phyloP scores from a whole-genome alignment of 2,329 filamentous ascomycete species.

The Aureobasidium melanogenum region DNA sequence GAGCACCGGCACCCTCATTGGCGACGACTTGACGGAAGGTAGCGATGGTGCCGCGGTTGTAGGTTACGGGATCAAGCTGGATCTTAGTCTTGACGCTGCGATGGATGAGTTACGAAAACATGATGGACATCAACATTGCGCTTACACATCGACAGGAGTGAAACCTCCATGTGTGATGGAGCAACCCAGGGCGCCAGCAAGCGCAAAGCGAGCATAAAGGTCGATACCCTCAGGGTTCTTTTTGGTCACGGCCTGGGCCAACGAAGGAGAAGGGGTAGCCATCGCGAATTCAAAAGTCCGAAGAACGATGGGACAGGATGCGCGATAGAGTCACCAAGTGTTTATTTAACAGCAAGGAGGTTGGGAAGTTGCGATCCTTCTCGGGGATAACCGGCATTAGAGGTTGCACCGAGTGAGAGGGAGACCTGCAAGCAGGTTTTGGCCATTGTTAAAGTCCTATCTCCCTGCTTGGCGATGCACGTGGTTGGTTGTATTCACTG shows the following conservation, averaged over 20 bases:
- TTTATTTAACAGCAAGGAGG: not conserved
- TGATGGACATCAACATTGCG: not conserved
- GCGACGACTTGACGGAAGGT: slow-evolving; percentile 78
- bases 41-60: slow-evolving; percentile 80
- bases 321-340: not conserved
- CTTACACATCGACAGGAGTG: slow-evolving; percentile 99
- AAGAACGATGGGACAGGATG: not conserved
- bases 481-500: not conserved
- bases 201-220: slow-evolving; percentile 93
- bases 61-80: slow-evolving; percentile 81
- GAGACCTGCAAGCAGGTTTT: not conserved
- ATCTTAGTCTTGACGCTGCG: slow-evolving; percentile 87
- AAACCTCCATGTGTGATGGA: slow-evolving; percentile 93
- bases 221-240: slow-evolving; percentile 52
- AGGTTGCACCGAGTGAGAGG: not conserved
- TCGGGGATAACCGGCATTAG: not conserved
- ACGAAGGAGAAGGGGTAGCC: slow-evolving; percentile 38
- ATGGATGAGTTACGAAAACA: not conserved
- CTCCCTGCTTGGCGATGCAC: not conserved
- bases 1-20: slow-evolving; percentile 76
- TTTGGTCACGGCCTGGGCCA: slow-evolving; percentile 36
- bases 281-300: slow-evolving; percentile 24
- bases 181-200: slow-evolving; percentile 96
- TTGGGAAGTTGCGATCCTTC: not conserved
- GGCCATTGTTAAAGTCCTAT: not conserved